Evolutionary conservation across 306 rosid genomes (phyloP).

Genomic region (Crotalaria pallida): DNA sequence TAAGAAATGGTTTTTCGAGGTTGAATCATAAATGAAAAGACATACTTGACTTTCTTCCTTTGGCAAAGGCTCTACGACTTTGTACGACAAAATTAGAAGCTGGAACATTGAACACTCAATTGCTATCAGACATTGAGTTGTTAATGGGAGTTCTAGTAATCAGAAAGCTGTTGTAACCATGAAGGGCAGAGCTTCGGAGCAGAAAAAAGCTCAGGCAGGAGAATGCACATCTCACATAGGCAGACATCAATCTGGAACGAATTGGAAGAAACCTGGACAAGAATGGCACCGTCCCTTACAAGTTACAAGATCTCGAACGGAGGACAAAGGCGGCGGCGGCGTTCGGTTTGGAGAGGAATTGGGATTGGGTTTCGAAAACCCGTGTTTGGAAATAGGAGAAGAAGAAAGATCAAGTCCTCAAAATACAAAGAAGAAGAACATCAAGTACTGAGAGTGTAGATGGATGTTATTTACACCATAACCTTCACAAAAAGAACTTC

Average conservation of each 20-base stretch:
- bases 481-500: too few relatives aligned
- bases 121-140: conserved; percentile 5
- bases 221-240: conserved; percentile 48
- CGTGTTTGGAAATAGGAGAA: too few relatives aligned
- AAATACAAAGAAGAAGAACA: too few relatives aligned
- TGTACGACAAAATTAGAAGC: conserved; percentile 35
- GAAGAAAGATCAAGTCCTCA: too few relatives aligned
- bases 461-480: too few relatives aligned
- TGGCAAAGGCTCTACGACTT: conserved; percentile 77
- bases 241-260: conserved; percentile 51
- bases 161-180: conserved; percentile 17
- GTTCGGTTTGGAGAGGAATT: too few relatives aligned
- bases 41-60: conserved; percentile 79
- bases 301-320: too few relatives aligned
- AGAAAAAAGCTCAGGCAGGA: conserved; percentile 38
- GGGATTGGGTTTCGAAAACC: too few relatives aligned
- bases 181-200: conserved; percentile 41
- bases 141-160: conserved; percentile 1
- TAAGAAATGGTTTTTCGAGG: background rate
- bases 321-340: too few relatives aligned
- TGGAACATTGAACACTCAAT: conserved; percentile 28
- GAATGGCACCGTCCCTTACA: too few relatives aligned
- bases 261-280: too few relatives aligned
- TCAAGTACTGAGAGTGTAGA: too few relatives aligned
- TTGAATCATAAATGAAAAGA: background rate